Percentiles rank a stretch among this genome's conserved stretches.
Evolutionary conservation across 2,329 filamentous ascomycete genomes (phyloP).

Genomic region (Pseudocercospora pini-densiflorae): DNA sequence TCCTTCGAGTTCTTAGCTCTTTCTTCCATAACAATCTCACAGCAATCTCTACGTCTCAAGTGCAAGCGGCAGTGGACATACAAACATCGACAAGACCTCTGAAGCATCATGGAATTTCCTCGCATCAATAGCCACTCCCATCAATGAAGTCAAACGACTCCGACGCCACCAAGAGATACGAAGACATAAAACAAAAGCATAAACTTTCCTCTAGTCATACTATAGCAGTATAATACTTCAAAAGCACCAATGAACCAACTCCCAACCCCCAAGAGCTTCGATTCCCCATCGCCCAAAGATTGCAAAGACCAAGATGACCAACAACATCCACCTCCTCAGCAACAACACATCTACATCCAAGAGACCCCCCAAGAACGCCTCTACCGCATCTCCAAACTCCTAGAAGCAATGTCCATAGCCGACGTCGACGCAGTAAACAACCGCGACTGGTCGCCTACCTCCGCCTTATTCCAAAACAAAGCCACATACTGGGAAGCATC

Average conservation of each 20-base stretch:
- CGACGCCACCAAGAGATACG: background rate
- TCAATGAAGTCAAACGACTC: background rate
- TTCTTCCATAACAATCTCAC: background rate
- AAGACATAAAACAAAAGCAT: background rate
- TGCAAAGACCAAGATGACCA: background rate
- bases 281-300: background rate
- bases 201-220: background rate
- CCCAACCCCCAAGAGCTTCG: background rate
- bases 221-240: background rate
- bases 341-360: background rate
- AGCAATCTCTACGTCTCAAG: background rate
- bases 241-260: background rate
- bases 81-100: background rate
- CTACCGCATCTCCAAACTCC: slow-evolving; percentile 13
- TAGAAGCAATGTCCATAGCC: slow-evolving; percentile 15
- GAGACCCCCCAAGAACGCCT: background rate
- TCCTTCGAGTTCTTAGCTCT: background rate
- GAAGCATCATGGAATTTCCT: background rate
- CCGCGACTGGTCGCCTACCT: slow-evolving; percentile 12
- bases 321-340: background rate
- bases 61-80: background rate
- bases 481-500: slow-evolving; percentile 21
- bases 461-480: slow-evolving; percentile 16
- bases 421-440: slow-evolving; percentile 22
- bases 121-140: background rate